Conservation (phyloP, 2,329 filamentous ascomycete genomes). For the Aspergillus floridensis region DNA sequence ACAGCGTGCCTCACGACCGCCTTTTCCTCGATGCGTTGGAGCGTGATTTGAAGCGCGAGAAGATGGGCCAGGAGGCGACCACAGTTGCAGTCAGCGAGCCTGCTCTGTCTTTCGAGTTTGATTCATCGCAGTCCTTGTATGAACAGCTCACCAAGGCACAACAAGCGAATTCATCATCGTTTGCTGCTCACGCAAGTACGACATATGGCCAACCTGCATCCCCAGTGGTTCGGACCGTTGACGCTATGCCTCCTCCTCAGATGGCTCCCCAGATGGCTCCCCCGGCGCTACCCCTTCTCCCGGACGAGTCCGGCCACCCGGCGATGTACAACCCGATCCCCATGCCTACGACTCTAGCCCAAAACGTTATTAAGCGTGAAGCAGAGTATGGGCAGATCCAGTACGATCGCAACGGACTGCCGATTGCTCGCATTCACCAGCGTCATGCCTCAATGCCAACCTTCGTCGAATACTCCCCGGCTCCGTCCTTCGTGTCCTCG, state of each 20-base stretch:
- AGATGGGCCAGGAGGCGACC: slow-evolving; percentile 98
- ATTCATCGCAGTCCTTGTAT: slow-evolving; percentile 97
- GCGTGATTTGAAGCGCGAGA: slow-evolving; percentile 96
- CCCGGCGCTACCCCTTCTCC: slow-evolving; percentile 56
- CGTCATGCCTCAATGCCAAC: slow-evolving; percentile 98
- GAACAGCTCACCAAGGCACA: slow-evolving; percentile 99
- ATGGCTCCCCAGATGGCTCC: slow-evolving; percentile 81
- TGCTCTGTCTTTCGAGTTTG: slow-evolving; percentile 96
- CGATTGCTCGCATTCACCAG: slow-evolving; percentile 78
- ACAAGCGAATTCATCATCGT: slow-evolving; percentile 96
- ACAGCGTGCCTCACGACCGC: slow-evolving; percentile 95
- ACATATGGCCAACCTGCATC: slow-evolving; percentile 71
- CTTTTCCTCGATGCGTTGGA: slow-evolving; percentile 97
- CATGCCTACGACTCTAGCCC: slow-evolving; percentile 65
- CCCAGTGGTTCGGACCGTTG: slow-evolving; percentile 83
- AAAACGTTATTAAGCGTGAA: slow-evolving; percentile 81
- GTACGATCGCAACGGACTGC: slow-evolving; percentile 89
- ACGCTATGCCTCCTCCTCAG: slow-evolving; percentile 83
- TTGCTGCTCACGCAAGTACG: slow-evolving; percentile 73
- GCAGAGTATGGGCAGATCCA: slow-evolving; percentile 77
- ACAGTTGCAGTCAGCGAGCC: slow-evolving; percentile 96
- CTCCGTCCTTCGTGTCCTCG: slow-evolving; percentile 96
- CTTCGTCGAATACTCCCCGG: slow-evolving; percentile 96
- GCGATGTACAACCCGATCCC: slow-evolving; percentile 71
- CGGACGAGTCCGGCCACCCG: slow-evolving; percentile 63